Percentiles rank a stretch among this genome's conserved stretches.
Evolutionary conservation across 2,329 filamentous ascomycete genomes (phyloP).

Genomic region (Aureobasidium mangrovei): DNA sequence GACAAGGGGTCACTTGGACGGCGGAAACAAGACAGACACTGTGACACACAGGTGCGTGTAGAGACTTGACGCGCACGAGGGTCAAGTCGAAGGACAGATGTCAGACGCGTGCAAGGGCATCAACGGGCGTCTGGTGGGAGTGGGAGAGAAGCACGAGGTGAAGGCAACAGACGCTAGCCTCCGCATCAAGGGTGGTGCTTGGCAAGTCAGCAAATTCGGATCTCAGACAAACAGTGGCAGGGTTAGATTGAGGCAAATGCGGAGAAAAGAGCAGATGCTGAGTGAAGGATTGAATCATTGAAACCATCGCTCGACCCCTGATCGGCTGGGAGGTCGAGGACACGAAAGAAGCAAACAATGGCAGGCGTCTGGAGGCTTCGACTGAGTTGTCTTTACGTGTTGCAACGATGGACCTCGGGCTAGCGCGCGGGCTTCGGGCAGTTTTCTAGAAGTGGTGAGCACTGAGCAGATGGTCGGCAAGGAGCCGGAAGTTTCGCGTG

Average conservation of each 20-base stretch:
- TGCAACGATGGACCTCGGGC: constrained; percentile 5
- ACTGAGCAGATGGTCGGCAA: background rate
- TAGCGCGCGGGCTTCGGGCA: constrained; percentile 3
- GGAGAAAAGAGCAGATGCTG: background rate
- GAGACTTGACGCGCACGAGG: background rate
- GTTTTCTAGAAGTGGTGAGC: constrained; percentile 8
- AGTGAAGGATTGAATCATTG: background rate
- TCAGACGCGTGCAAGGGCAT: constrained; percentile 1
- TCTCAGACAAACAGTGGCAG: background rate
- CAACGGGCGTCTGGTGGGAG: background rate
- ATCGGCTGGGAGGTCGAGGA: background rate
- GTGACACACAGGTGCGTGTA: background rate
- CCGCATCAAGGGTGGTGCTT: constrained; percentile 3
- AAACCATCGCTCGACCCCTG: background rate
- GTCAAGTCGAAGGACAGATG: background rate
- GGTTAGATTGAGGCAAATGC: background rate
- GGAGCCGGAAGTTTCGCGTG: constrained; percentile 12
- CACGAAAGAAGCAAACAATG: background rate
- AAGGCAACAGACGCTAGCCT: constrained; percentile 11
- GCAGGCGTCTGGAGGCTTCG: constrained; percentile 5
- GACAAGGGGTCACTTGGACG: background rate
- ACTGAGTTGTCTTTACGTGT: constrained; percentile 9
- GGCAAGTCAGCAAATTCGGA: constrained; percentile 11
- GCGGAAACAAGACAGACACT: background rate
- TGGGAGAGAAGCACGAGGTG: constrained; percentile 1